phyloP scores from a whole-genome alignment of 306 rosid species.

The Lathyrus aphaca region DNA sequence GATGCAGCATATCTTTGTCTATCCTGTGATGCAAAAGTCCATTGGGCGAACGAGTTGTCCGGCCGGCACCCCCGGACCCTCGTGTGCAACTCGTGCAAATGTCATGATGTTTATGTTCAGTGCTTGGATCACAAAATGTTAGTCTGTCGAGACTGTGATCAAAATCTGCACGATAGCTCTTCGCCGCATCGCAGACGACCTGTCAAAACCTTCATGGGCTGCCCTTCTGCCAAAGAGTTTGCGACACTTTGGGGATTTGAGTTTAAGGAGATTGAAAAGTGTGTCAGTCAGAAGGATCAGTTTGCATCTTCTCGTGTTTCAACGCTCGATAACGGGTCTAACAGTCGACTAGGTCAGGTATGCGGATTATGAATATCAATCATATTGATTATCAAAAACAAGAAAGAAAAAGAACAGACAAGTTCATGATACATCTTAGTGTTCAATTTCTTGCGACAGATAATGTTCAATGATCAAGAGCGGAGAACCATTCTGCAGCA shows the following conservation, averaged over 20 bases:
- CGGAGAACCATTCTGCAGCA: constrained; percentile 63
- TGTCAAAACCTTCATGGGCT: constrained; percentile 67
- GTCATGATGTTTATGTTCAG: constrained; percentile 53
- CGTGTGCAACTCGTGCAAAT: constrained; percentile 66
- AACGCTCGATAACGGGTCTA: constrained; percentile 43
- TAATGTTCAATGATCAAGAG: constrained; percentile 45
- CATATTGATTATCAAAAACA: background rate
- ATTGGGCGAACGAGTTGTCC: constrained; percentile 79
- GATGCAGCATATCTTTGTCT: constrained; percentile 92
- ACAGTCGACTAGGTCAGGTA: constrained; percentile 60
- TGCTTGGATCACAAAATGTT: constrained; percentile 72
- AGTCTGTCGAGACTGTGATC: constrained; percentile 68
- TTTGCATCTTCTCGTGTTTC: constrained; percentile 54
- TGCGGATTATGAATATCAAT: constrained; percentile 19
- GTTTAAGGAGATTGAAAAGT: constrained; percentile 50
- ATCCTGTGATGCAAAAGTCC: constrained; percentile 86
- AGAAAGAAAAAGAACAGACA: background rate
- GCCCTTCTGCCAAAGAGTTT: constrained; percentile 79
- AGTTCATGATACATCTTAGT: constrained; percentile 3
- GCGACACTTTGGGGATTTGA: constrained; percentile 78
- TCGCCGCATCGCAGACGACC: constrained; percentile 57
- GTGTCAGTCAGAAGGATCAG: constrained; percentile 42
- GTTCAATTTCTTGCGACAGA: constrained; percentile 48
- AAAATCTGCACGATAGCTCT: constrained; percentile 53
- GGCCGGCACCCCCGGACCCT: constrained; percentile 65